These are phyloP conservation scores for Iberis amara DNA, from an alignment of 441 rosid species.

Conservation along the genomic window DNA sequence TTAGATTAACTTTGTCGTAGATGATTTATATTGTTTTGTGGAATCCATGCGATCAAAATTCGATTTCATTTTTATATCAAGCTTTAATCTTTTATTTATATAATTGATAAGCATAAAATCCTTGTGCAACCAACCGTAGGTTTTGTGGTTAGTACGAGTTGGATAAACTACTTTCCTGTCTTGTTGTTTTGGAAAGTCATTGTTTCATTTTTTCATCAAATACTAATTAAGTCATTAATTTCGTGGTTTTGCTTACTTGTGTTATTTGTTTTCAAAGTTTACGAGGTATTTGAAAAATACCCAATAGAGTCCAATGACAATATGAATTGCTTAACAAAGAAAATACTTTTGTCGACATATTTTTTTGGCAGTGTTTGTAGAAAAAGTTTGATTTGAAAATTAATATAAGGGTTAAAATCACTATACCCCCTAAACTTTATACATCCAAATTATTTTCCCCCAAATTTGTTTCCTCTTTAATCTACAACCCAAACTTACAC, in stretches of 20 bases:
- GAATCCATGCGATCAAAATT: neutral
- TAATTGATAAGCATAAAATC: neutral
- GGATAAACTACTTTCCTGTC: neutral
- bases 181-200: neutral
- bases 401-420: too few relatives aligned
- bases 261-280: neutral
- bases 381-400: too few relatives aligned
- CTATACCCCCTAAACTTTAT: too few relatives aligned
- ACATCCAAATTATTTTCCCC: too few relatives aligned
- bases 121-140: neutral
- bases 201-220: slow-evolving; percentile 3
- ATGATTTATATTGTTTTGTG: neutral
- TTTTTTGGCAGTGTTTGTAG: slow-evolving; percentile 3
- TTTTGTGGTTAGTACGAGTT: slow-evolving; percentile 11
- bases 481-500: too few relatives aligned
- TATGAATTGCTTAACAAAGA: slow-evolving; percentile 15
- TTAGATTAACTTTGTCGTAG: neutral
- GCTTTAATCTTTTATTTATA: neutral
- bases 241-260: too few relatives aligned
- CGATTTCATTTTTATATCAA: neutral
- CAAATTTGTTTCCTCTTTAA: too few relatives aligned
- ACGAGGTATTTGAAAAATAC: neutral
- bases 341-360: slow-evolving; percentile 14
- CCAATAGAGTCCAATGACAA: neutral
- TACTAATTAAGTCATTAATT: too few relatives aligned